Conservation (phyloP, 257 asterid genomes). For the Eucommia ulmoides region DNA sequence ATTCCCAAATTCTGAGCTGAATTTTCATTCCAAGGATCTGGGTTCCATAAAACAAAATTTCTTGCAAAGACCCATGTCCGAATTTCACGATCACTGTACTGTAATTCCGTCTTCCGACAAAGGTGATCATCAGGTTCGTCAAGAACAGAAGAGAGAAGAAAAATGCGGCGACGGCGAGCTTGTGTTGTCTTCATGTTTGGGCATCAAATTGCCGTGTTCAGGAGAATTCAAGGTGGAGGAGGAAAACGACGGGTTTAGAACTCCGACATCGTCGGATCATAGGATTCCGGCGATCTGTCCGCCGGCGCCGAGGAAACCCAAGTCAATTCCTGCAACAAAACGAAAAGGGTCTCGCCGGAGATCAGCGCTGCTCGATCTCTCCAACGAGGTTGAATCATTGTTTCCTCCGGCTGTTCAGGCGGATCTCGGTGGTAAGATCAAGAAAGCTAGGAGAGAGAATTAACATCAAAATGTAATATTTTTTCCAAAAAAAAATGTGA, state of each 20-base stretch:
- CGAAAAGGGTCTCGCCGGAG: conserved; percentile 1
- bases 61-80: neutral
- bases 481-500: too few species aligned
- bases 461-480: too few species aligned
- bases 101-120: too few species aligned
- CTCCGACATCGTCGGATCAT: conserved; percentile 13
- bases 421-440: neutral
- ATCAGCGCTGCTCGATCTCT: neutral
- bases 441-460: neutral
- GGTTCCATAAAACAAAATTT: neutral
- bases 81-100: neutral
- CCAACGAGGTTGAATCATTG: neutral
- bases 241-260: conserved; percentile 12
- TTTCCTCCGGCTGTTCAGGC: neutral
- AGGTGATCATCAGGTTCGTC: neutral
- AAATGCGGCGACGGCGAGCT: neutral
- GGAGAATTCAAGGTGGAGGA: conserved; percentile 4
- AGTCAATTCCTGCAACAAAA: neutral
- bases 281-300: conserved; percentile 14
- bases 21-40: neutral
- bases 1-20: neutral
- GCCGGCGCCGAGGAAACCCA: conserved; percentile 10
- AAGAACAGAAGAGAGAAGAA: neutral
- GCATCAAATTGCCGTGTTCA: neutral
- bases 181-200: neutral